Base-by-base conservation (phyloP, 2,329 filamentous ascomycete genomes). In the Massarina eburnea region DNA sequence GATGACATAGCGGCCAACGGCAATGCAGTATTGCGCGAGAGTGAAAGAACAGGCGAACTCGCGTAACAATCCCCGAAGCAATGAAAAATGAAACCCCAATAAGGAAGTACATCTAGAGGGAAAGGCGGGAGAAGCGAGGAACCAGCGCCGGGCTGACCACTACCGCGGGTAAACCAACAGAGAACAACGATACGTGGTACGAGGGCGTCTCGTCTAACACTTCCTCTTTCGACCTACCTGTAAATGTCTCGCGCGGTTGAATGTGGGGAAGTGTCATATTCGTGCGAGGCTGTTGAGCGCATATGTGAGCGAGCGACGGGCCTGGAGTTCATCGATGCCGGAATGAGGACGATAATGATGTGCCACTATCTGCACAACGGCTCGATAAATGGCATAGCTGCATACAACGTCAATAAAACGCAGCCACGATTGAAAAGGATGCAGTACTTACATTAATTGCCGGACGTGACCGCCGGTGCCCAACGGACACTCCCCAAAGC, bases 341-440 rank as follows among this genome's bases (percentile, higher is more conserved):
- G 66, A 57, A 19, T 67, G 64, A 17, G 73, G 70, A 17, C 75
- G 67, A 57, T 76, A 76, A 49, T 74, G 71, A 39, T 73, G 68
- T 41, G 70, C 60, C 14, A 76, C 71, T 19, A 78, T 67, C 5
- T 66, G 62, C 12, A 75, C 56, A 9, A 71, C 58, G 0, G 73
- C 62, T 44, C 75, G 66, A 54, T 77, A 78, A 32, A 70, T 58
- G 4, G 68, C 61, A 54, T 78, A 78, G 49, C 75, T 78, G 43
- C 6, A 36, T 2, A 9, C 5, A 30, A 29, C 22, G 34, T 49
- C 37, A 55, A 51, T 33, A 58, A 46, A 34, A 34, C n/a, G 15
- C 19, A 10, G 19, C 29, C 17, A 27, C 37, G 9, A 35, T 9
- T 14, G 6, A 14, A 8, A 30, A 14, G n/a, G n/a, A 14, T 30